A percentile compares a stretch with the other conserved stretches of the same genome.
Evolutionary conservation across 352 stramenopile species (phyloP).

Genomic region (Thraustochytrium sp.): DNA sequence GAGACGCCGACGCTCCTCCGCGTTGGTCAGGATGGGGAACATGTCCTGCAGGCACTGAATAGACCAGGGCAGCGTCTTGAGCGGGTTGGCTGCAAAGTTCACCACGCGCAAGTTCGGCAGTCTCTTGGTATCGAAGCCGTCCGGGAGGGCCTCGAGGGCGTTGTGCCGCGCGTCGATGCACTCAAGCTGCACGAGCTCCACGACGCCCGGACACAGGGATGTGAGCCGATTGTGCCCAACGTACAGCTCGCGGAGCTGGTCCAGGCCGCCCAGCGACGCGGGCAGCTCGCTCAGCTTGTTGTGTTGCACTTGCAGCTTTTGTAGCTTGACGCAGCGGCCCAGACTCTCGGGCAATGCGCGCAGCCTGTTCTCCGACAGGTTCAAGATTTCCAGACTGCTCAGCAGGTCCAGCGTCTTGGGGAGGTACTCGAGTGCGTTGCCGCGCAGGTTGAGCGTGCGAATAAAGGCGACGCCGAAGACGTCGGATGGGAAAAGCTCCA

Average conservation of each 20-base stretch:
- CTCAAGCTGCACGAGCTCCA: constrained; percentile 17
- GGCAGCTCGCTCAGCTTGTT: constrained; percentile 32
- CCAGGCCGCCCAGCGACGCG: not conserved
- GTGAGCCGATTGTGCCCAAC: constrained; percentile 14
- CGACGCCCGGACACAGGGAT: not conserved
- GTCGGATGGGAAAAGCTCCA: constrained; percentile 29
- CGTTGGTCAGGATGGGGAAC: constrained; percentile 21
- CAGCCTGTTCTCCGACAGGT: constrained; percentile 13
- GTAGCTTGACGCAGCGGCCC: not conserved
- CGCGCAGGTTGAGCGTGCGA: constrained; percentile 34
- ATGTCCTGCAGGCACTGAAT: constrained; percentile 36
- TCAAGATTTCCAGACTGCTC: constrained; percentile 4
- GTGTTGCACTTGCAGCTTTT: constrained; percentile 15
- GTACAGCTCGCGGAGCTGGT: constrained; percentile 20
- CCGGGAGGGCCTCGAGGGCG: not conserved
- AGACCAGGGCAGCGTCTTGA: not conserved
- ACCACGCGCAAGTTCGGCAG: constrained; percentile 29
- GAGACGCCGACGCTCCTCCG: constrained; percentile 25
- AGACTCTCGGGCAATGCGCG: not conserved
- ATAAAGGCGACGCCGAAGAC: constrained; percentile 27
- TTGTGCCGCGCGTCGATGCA: constrained; percentile 28
- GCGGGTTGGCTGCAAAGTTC: constrained; percentile 14
- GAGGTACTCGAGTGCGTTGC: constrained; percentile 29
- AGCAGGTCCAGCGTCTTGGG: constrained; percentile 15
- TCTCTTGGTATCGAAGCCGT: not conserved